phyloP scores from a whole-genome alignment of 805 yeast genomes.

The Ogataea kodamae region DNA sequence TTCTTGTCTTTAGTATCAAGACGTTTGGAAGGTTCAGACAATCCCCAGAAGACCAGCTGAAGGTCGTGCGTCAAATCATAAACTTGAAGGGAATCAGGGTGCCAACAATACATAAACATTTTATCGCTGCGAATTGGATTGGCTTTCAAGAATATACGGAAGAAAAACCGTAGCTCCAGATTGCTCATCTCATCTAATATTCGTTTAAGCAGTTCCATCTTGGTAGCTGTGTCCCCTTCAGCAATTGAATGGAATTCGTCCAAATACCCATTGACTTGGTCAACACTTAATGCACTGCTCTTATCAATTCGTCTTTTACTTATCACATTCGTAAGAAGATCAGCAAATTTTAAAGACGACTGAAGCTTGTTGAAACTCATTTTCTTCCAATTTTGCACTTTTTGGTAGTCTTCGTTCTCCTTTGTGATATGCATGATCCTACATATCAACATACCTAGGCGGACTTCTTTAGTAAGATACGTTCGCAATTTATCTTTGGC shows the following conservation, averaged over 20 bases:
- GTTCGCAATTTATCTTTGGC: constrained; percentile 50
- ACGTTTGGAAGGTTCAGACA: constrained; percentile 47
- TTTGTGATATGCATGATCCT: constrained; percentile 55
- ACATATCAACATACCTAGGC: constrained; percentile 49
- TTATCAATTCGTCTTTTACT: constrained; percentile 43
- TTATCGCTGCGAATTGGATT: constrained; percentile 63
- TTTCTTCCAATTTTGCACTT: constrained; percentile 46
- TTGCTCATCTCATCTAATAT: constrained; percentile 48
- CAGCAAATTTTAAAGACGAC: constrained; percentile 44
- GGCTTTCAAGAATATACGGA: constrained; percentile 60
- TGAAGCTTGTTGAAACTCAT: constrained; percentile 33
- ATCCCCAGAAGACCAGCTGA: constrained; percentile 53
- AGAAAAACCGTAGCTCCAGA: constrained; percentile 44
- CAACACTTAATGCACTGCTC: constrained; percentile 41
- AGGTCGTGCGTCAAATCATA: constrained; percentile 64
- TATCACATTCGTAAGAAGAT: constrained; percentile 47
- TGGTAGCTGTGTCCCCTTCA: constrained; percentile 6
- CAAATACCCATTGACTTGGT: constrained; percentile 45
- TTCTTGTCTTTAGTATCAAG: constrained; percentile 40
- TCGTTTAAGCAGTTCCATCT: constrained; percentile 27
- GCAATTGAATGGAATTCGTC: constrained; percentile 39
- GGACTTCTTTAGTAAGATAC: constrained; percentile 61
- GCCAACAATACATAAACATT: constrained; percentile 59
- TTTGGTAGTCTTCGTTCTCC: constrained; percentile 56
- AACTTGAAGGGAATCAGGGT: constrained; percentile 70